Base-by-base conservation (phyloP, 306 rosid species). In the Cucurbita ficifolia region DNA sequence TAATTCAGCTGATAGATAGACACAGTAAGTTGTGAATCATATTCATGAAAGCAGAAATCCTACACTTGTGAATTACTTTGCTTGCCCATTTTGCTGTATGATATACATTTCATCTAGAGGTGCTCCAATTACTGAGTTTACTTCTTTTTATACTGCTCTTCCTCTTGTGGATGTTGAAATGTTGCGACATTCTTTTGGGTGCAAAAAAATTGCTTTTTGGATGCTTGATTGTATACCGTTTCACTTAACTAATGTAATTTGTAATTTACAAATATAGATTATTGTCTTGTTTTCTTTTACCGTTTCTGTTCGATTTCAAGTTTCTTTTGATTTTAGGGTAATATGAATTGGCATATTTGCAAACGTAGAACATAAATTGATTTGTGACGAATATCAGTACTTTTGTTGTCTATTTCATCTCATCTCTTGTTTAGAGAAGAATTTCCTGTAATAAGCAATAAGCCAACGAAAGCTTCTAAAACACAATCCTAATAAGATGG, bases 1-100 rank as follows among this genome's bases (percentile, higher is more conserved):
- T 77, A 86, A 55, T 79, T 86, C 92, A 53, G 72, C 76, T 4
- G 76, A 84, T 76, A 61, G 69, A 61, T 54, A 54, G 87, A 76
- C 38, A 45, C 38, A 45, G 62, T 51, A 83, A 75, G 80, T 75
- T 62, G 52, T 79, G 70, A 54, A 64, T 76, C 38, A 76, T 61
- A 48, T 50, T 14, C 24, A 65, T 65, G 56, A 70, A 60, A 82
- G 36, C 17, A 43, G 56, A 70, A 60, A 63, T 5, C 50, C 42
- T 60, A 59, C 49, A 73, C 51, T 50, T 70, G 74, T 70, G 74
- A 70, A 70, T 49, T 70, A 33, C 58, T 14, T 49, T 70, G 57
- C 73, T 67, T 48, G 67, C 24, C 65, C 70, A 38, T 3, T 61
- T 69, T 59, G 43, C 48, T 76, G 71, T 63, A 49, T 78, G 78